phyloP scores from a whole-genome alignment of 805 yeast species.

The Saccharomycopsis oosterbeekiorum region DNA sequence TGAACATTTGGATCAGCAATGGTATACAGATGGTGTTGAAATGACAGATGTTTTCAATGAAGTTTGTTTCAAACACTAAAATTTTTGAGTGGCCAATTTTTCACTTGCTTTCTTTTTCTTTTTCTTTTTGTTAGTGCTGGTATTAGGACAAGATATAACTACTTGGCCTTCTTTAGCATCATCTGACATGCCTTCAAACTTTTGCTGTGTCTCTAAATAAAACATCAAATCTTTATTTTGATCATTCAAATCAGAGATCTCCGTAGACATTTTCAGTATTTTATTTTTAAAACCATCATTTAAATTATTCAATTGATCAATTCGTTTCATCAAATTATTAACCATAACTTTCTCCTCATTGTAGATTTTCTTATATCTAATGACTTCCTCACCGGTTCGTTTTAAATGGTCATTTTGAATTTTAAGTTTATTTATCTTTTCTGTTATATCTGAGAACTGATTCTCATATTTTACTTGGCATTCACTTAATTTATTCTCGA shows the following conservation, averaged over 20 bases:
- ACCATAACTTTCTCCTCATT: slow-evolving; percentile 40
- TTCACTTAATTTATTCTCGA: slow-evolving; percentile 42
- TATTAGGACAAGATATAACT: slow-evolving; percentile 27
- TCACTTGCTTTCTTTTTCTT: slow-evolving; percentile 17
- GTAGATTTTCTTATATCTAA: slow-evolving; percentile 22
- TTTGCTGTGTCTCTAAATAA: slow-evolving; percentile 61
- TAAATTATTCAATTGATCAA: slow-evolving; percentile 28
- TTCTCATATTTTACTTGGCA: slow-evolving; percentile 35
- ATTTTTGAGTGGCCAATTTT: background rate
- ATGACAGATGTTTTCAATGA: background rate
- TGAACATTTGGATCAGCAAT: slow-evolving; percentile 13
- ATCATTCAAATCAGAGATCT: slow-evolving; percentile 44
- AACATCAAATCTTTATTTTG: slow-evolving; percentile 76
- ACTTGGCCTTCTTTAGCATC: slow-evolving; percentile 67
- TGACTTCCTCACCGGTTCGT: background rate
- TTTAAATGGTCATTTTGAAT: background rate
- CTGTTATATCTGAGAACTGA: slow-evolving; percentile 25
- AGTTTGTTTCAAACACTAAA: background rate
- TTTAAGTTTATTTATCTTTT: slow-evolving; percentile 16
- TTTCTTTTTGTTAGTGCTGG: slow-evolving; percentile 7
- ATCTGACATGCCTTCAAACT: slow-evolving; percentile 59
- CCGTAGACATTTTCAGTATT: slow-evolving; percentile 24
- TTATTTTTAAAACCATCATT: slow-evolving; percentile 17
- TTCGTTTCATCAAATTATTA: slow-evolving; percentile 31
- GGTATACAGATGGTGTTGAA: slow-evolving; percentile 7